phyloP scores from a whole-genome alignment of 306 rosid genomes.

The Citrullus colocynthis region DNA sequence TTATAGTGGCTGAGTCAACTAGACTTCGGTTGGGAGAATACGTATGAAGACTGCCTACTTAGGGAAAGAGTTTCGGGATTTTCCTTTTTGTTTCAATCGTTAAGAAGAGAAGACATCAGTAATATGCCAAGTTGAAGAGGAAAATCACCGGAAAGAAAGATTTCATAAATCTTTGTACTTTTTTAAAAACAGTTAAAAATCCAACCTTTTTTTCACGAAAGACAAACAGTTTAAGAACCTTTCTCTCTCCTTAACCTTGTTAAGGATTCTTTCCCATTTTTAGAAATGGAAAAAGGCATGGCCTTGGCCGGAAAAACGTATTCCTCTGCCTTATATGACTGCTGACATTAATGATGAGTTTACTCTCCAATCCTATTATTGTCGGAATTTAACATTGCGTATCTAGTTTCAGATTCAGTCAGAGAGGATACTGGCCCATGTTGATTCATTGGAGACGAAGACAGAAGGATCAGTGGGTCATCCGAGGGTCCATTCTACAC shows the following conservation, averaged over 20 bases:
- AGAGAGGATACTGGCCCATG: slow-evolving; percentile 24
- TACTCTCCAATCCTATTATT: slow-evolving; percentile 23
- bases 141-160: slow-evolving; percentile 63
- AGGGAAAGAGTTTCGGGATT: slow-evolving; percentile 43
- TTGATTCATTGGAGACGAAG: slow-evolving; percentile 31
- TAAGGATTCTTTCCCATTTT: slow-evolving; percentile 42
- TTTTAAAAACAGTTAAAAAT: slow-evolving; percentile 51
- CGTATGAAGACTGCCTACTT: slow-evolving; percentile 63
- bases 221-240: slow-evolving; percentile 15
- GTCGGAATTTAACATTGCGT: slow-evolving; percentile 36
- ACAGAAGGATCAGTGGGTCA: slow-evolving; percentile 39
- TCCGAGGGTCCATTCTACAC: slow-evolving; percentile 56
- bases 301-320: slow-evolving; percentile 15
- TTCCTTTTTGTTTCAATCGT: slow-evolving; percentile 39
- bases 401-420: slow-evolving; percentile 52
- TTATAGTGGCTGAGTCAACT: slow-evolving; percentile 59
- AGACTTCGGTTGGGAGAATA: slow-evolving; percentile 42
- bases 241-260: slow-evolving; percentile 22
- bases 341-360: slow-evolving; percentile 29
- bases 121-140: slow-evolving; percentile 50
- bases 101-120: slow-evolving; percentile 39
- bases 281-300: slow-evolving; percentile 18
- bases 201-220: slow-evolving; percentile 37
- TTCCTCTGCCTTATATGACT: slow-evolving; percentile 22
- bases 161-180: slow-evolving; percentile 67